phyloP scores from a whole-genome alignment of 768 basidiomycete species.

The Boletus rubropictus region DNA sequence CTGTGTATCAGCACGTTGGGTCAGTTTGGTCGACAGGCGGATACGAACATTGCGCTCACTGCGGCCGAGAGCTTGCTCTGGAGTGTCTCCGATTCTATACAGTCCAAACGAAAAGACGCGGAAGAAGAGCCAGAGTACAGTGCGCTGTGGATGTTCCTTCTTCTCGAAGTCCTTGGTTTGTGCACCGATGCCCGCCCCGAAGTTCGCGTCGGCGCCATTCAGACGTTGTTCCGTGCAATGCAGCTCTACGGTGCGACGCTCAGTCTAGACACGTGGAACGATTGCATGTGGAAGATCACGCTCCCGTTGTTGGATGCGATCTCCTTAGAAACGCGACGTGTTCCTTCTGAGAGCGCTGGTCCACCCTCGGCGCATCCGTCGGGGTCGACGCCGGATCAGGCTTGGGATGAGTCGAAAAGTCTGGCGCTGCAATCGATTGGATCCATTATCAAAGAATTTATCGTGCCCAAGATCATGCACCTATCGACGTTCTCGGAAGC shows the following conservation, averaged over 20 bases:
- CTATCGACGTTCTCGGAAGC: constrained; percentile 64
- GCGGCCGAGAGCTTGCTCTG: constrained; percentile 90
- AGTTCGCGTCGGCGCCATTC: constrained; percentile 89
- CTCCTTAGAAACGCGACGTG: constrained; percentile 48
- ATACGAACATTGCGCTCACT: constrained; percentile 94
- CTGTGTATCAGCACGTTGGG: constrained; percentile 88
- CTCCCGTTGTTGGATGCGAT: constrained; percentile 80
- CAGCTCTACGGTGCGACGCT: constrained; percentile 89
- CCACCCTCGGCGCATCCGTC: constrained; percentile 1
- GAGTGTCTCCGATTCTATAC: constrained; percentile 95
- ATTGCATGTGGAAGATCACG: constrained; percentile 86
- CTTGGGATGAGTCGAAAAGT: constrained; percentile 86
- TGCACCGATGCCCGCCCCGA: constrained; percentile 81
- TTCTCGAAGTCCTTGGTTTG: constrained; percentile 76
- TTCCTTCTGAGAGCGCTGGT: constrained; percentile 12
- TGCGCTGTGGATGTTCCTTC: constrained; percentile 89
- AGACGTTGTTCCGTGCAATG: constrained; percentile 90
- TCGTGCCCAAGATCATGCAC: constrained; percentile 64
- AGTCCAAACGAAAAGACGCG: constrained; percentile 65
- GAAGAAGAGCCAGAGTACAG: constrained; percentile 69
- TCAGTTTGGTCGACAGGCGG: constrained; percentile 85
- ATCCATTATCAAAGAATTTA: constrained; percentile 76
- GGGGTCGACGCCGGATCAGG: constrained; percentile 31
- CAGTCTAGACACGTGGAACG: constrained; percentile 78
- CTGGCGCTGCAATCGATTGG: constrained; percentile 82